Evolutionary conservation across 257 asterid genomes (phyloP), one percentile per base, ranked within the genome.

Genomic region (Solanum chilense): DNA sequence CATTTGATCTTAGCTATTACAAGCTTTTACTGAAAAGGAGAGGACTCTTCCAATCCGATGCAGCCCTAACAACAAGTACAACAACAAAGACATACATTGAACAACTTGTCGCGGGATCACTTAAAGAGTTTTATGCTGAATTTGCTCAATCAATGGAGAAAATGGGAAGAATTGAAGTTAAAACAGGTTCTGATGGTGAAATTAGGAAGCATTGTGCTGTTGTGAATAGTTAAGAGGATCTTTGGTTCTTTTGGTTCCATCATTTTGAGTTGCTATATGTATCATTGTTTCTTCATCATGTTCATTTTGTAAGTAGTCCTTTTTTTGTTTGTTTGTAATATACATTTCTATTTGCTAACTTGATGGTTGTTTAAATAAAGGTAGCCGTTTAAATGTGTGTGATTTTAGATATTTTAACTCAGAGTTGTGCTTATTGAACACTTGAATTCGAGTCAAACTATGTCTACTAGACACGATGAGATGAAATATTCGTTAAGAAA

Each of bases 101-200:
- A 15, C 91, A 90, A 88, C 68, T 90, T 82, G 87, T 87, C 14
- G 82, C 85, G 0, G 97, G 93, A 60, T 86, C 91, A 5, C 62
- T 88, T 5, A 14, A 70, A 16, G 89, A 83, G 49, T 95, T 95
- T 88, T 93, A 25, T 7, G 33, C 83, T 13, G 95, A 93, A 81
- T 95, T 95, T 73, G 94, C 95, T 0, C 21, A 77, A 14, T 91
- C 98, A 0, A 93, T 95, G 98, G 98, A 92, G 90, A 95, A 95
- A 87, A 92, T 93, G 97, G 95, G 95, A 2, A 87, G 86, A 11
- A 77, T 93, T 45, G 92, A 88, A 18, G 97, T 93, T 0, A 90
- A 91, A 74, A 93, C 96, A 0, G 96, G 97, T 25, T 44, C 94
- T 4, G 52, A 84, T 6, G 98, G 98, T 10, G 94, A 95, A 83